Base-by-base conservation (phyloP, 345 rosid genomes). In the Pugionium dolabratum region DNA sequence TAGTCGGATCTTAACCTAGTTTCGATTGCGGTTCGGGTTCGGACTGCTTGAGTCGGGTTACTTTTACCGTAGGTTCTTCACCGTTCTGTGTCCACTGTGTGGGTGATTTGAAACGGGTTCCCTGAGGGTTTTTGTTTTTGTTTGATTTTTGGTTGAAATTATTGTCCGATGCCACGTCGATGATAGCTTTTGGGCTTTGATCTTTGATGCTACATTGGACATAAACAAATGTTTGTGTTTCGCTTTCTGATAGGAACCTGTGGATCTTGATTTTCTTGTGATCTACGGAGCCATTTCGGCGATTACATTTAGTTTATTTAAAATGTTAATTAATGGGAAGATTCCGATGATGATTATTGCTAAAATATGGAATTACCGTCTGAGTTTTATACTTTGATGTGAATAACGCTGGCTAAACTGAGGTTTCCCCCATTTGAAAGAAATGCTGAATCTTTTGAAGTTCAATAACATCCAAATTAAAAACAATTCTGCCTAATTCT, bases 281-380 rank as follows among this genome's bases (percentile, higher is more conserved):
- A 25, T 72, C 71, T 52, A 72, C 71, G 76, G 76, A 59, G 76
- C 76, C 76, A 72, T 35, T 72, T 35, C 71, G 61, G 76, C 76
- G 76, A 66, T 72, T 72, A 72, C 71, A 72, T 43, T 50, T 31
- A 9, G 5, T 18, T 9, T 1, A 3, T 11, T 35, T 9, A 52
- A 2, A 1, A 0, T 7, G 1, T 1, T 37, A 4, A 4, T 31
- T 33, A 26, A 2, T 40, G 53, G 64, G 64, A 32, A 7, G 5
- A 9, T 35, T 41, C 65, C 54, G 9, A 37, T 37, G 67, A 62
- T 36, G 64, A 33, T 54, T 60, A 44, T 58, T 73, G 64, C 53
- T 42, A 54, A 82, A 64, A 44, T 78, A 82, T 88, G 91, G 91
- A 86, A 90, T 90, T 90, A 90, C 95, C 95, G 90, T 36, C 95